These are phyloP conservation scores for Corymbia citriodora DNA, from an alignment of 441 rosid genomes.

Conservation along the genomic window DNA sequence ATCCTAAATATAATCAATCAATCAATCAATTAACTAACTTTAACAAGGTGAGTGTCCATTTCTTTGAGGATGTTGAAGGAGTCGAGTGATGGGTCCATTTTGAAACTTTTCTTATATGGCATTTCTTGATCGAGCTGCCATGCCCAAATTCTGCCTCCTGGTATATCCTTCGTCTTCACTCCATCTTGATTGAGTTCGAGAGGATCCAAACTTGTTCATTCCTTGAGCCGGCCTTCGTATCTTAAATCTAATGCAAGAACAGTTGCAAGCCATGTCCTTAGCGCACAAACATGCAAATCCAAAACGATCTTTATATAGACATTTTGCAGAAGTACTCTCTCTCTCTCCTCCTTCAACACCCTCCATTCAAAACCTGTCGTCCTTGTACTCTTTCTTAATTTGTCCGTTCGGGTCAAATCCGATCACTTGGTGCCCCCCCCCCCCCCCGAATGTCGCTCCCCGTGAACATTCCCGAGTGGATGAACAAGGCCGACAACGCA, in stretches of 20 bases:
- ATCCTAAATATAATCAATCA: not conserved
- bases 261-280: not conserved
- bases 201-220: not conserved
- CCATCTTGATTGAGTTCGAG: not conserved
- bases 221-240: not conserved
- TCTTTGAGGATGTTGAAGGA: not conserved
- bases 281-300: not conserved
- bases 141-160: not conserved
- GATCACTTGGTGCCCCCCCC: not conserved
- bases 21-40: not conserved
- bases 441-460: too few species aligned
- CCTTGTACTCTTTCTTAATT: not conserved
- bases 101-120: not conserved
- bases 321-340: not conserved
- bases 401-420: accelerated
- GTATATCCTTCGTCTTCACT: not conserved
- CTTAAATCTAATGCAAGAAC: not conserved
- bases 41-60: not conserved
- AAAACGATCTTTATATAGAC: not conserved
- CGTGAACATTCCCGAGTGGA: not conserved
- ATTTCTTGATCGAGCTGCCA: not conserved
- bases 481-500: not conserved
- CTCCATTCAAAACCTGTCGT: not conserved
- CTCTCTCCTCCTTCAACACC: not conserved
- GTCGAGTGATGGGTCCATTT: not conserved